Base-by-base conservation (phyloP, 306 rosid species). In the Albizia julibrissin region DNA sequence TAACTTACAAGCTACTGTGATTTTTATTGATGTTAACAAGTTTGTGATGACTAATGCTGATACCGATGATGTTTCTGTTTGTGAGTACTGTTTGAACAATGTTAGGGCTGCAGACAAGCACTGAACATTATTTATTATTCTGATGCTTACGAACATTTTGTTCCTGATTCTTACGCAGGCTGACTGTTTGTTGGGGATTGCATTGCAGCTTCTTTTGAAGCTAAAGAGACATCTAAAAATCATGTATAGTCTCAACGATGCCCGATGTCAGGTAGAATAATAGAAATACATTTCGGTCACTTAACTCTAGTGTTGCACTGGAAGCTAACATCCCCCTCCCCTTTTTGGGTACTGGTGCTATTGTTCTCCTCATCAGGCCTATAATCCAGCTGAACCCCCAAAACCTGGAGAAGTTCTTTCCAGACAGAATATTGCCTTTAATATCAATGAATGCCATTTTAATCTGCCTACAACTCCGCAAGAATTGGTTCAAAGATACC, bases 191-290 rank as follows among this genome's bases (percentile, higher is more conserved):
- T 85, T 92, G 0, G 98, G 97, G 26, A 85, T 87, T 83, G 92
- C 97, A 11, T 78, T 96, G 90, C 99, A 96, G 88, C 97, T 96
- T 83, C 98, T 96, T 79, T 81, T 96, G 87, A 96, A 90, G 89
- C 89, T 96, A 54, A 96, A 96, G 89, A 96, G 98, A 80, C 97
- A 96, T 84, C 92, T 96, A 27, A 96, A 96, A 85, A 92, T 96
- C 69, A 81, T 88, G 79, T 92, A 93, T 79, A 82, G 94, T 89
- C 89, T 96, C 54, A 86, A 96, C 50, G 97, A 96, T 85, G 91
- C 87, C 2, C 90, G 98, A 69, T 96, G 99, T 86, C 99, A 96
- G 98, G 98, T 93, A 90, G 69, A 31, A 29, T 47, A 40, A 58
- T 31, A 64, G 21, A 47, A 40, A 34, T 43, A 34, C 44, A 52